Conservation (phyloP, 2,329 filamentous ascomycete genomes). For the Microsporum ferrugineum region DNA sequence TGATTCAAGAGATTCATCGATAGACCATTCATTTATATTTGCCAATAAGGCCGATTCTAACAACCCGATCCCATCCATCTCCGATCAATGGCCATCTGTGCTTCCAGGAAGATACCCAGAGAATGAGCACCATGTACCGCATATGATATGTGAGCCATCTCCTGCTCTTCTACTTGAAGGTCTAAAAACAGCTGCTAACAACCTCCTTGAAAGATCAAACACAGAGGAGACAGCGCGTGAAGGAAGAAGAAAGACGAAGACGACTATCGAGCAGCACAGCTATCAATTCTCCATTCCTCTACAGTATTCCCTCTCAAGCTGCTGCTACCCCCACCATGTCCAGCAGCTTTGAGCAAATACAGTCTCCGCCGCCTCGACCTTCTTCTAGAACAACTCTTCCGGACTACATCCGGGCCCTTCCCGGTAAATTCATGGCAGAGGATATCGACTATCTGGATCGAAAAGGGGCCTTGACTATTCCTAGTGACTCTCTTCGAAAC, state of each 20-base stretch:
- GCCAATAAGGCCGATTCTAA: neutral
- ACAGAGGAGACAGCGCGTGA: conserved; percentile 34
- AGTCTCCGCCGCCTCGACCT: conserved; percentile 38
- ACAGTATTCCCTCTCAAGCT: conserved; percentile 24
- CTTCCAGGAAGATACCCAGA: conserved; percentile 17
- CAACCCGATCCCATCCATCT: neutral
- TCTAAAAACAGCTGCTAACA: neutral
- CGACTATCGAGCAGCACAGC: conserved; percentile 34
- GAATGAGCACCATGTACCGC: conserved; percentile 47
- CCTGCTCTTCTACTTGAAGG: neutral
- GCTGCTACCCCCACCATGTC: conserved; percentile 20
- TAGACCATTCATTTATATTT: neutral
- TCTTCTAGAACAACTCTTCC: conserved; percentile 40
- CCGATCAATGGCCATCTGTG: neutral
- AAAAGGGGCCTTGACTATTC: conserved; percentile 75
- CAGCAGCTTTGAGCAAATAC: conserved; percentile 16
- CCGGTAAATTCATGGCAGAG: conserved; percentile 62
- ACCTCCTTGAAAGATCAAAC: conserved; percentile 34
- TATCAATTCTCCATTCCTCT: conserved; percentile 26
- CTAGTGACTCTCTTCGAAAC: conserved; percentile 58
- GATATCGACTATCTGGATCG: conserved; percentile 72
- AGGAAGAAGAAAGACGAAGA: conserved; percentile 37
- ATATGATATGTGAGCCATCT: conserved; percentile 49
- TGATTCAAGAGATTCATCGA: conserved; percentile 21
- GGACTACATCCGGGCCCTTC: conserved; percentile 68